Percentiles rank a stretch among this genome's conserved stretches.
Evolutionary conservation across 257 asterid genomes (phyloP).

Genomic region (Jasminum sambac): DNA sequence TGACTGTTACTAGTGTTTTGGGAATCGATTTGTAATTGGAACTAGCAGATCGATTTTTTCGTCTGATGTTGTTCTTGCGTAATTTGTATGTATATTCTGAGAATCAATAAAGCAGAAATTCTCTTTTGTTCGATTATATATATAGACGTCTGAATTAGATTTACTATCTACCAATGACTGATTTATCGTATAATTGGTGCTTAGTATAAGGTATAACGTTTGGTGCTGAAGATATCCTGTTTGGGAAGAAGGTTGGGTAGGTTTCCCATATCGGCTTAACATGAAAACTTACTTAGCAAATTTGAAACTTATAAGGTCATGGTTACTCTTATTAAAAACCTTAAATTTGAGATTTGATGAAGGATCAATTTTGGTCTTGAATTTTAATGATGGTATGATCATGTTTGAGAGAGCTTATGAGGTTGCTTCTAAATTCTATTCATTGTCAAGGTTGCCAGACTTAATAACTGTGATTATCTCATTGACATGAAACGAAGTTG

Average conservation of each 20-base stretch:
- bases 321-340: too few relatives aligned
- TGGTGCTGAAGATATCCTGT: too few relatives aligned
- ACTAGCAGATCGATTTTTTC: background rate
- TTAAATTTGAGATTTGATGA: background rate
- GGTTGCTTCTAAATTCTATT: too few relatives aligned
- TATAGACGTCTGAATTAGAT: too few relatives aligned
- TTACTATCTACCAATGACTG: too few relatives aligned
- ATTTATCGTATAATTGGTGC: too few relatives aligned
- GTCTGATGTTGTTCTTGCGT: background rate
- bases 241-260: too few relatives aligned
- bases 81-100: constrained; percentile 25
- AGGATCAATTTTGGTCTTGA: background rate
- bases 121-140: background rate
- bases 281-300: too few relatives aligned
- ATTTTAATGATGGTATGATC: background rate
- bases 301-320: too few relatives aligned
- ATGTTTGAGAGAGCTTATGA: background rate
- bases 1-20: constrained; percentile 1
- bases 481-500: background rate
- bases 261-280: too few relatives aligned
- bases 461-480: background rate
- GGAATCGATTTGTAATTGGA: background rate
- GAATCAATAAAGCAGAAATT: constrained; percentile 22
- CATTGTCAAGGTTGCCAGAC: background rate
- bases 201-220: too few relatives aligned